These are phyloP conservation scores for Kluyveromyces lactis DNA, from an alignment of 805 yeast species.

Conservation along the genomic window DNA sequence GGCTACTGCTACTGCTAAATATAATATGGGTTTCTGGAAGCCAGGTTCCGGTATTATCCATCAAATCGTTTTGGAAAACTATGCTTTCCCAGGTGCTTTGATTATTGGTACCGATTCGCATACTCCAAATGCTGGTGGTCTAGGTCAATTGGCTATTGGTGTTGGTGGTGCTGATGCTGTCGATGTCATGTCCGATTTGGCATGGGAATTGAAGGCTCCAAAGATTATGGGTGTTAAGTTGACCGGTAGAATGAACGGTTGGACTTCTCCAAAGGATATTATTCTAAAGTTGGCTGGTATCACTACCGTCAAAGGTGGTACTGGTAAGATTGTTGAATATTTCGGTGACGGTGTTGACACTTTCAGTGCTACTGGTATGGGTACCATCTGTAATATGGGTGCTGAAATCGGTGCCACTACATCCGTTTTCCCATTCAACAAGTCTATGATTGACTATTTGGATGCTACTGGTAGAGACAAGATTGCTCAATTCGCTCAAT, in stretches of 20 bases:
- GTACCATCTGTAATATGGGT: slow-evolving; percentile 98
- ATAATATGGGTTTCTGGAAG: slow-evolving; percentile 97
- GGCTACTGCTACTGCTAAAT: slow-evolving; percentile 83
- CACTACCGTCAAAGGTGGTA: slow-evolving; percentile 96
- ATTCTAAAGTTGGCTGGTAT: slow-evolving; percentile 89
- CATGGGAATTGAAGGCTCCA: slow-evolving; percentile 98
- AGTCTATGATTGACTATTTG: slow-evolving; percentile 80
- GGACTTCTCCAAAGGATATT: slow-evolving; percentile 97
- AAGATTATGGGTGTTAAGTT: slow-evolving; percentile 90
- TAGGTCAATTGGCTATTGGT: slow-evolving; percentile 96
- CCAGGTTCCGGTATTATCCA: slow-evolving; percentile 98
- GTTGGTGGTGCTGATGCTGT: slow-evolving; percentile 99
- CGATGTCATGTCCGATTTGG: slow-evolving; percentile 86
- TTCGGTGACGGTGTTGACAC: slow-evolving; percentile 92
- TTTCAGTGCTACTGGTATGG: slow-evolving; percentile 97
- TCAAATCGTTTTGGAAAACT: slow-evolving; percentile 93
- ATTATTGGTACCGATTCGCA: slow-evolving; percentile 96
- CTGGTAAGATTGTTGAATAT: slow-evolving; percentile 93
- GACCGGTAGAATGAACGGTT: slow-evolving; percentile 85
- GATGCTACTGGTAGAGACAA: slow-evolving; percentile 78
- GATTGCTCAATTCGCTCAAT: slow-evolving; percentile 72
- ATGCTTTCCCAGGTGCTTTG: slow-evolving; percentile 95
- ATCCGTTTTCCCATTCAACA: slow-evolving; percentile 93
- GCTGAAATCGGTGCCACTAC: slow-evolving; percentile 99
- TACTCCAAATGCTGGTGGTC: slow-evolving; percentile 98